A percentile compares a stretch with the other conserved stretches of the same genome.
phyloP scores from a whole-genome alignment of 179 eudicot genomes.

The Pouteria campechiana region DNA sequence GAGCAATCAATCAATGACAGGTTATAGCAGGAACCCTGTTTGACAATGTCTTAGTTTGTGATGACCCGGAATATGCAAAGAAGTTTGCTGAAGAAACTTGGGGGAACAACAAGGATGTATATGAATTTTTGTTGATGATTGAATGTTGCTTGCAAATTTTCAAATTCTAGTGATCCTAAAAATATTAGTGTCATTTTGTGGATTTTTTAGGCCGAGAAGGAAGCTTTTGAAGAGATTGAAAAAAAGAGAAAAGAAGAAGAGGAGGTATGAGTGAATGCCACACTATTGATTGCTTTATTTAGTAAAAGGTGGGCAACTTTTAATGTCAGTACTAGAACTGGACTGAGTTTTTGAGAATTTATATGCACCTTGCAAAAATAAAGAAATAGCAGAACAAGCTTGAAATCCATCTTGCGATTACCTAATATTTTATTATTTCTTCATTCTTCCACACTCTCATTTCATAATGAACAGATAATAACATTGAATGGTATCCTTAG shows the following conservation, averaged over 20 bases:
- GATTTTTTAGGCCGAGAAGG: slow-evolving; percentile 74
- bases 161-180: neutral
- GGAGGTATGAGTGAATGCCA: no score
- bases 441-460: no score
- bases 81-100: slow-evolving; percentile 84
- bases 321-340: no score
- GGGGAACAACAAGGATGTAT: slow-evolving; percentile 90
- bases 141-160: neutral
- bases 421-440: no score
- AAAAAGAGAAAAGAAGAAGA: slow-evolving; percentile 83
- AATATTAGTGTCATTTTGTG: neutral
- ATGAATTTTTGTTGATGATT: slow-evolving; percentile 6
- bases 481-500: no score
- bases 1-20: slow-evolving; percentile 15
- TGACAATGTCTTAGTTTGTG: slow-evolving; percentile 78
- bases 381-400: no score
- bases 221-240: slow-evolving; percentile 84
- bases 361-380: no score
- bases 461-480: no score
- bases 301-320: no score
- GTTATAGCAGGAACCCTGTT: slow-evolving; percentile 93
- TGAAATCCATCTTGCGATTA: no score
- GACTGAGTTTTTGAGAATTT: no score
- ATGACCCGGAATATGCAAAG: slow-evolving; percentile 87
- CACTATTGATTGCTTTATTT: no score